Evolutionary conservation across 2,329 filamentous ascomycete species (phyloP).

Genomic region (Hansfordia pulvinata): DNA sequence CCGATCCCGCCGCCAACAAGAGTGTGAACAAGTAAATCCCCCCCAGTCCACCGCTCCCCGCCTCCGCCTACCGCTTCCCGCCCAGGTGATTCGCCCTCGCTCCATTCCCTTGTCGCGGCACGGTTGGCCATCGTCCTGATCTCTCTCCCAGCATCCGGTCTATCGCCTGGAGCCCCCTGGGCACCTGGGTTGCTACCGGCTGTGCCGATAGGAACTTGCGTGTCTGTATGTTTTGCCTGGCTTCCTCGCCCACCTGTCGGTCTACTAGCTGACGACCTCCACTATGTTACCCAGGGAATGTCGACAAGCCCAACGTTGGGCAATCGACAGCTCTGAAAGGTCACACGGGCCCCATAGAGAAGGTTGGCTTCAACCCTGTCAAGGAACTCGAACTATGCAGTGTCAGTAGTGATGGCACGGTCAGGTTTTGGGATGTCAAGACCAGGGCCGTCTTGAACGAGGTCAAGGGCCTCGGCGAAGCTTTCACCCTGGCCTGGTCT

Average conservation of each 20-base stretch:
- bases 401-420: constrained; percentile 58
- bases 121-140: too few relatives aligned
- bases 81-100: constrained; percentile 4
- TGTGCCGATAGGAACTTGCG: constrained; percentile 56
- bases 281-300: too few relatives aligned
- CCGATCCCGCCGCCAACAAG: constrained; percentile 15
- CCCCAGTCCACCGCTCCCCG: constrained; percentile 15
- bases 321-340: constrained; percentile 65
- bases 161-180: constrained; percentile 80
- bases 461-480: constrained; percentile 50
- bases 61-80: constrained; percentile 5
- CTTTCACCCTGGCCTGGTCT: constrained; percentile 61
- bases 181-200: constrained; percentile 73
- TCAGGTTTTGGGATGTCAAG: constrained; percentile 70
- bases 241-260: not conserved
- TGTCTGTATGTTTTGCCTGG: constrained; percentile 43
- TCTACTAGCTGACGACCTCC: not conserved
- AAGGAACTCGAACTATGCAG: constrained; percentile 68
- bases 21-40: constrained; percentile 14
- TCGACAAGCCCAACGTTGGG: constrained; percentile 59
- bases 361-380: constrained; percentile 64
- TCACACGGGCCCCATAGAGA: constrained; percentile 52
- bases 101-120: too few relatives aligned
- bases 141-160: constrained; percentile 47
- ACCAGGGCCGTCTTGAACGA: constrained; percentile 59